Percentiles rank a stretch among this genome's conserved stretches.
phyloP scores from a whole-genome alignment of 2,329 filamentous ascomycete species.

The Stachybotrys chlorohalonatus region DNA sequence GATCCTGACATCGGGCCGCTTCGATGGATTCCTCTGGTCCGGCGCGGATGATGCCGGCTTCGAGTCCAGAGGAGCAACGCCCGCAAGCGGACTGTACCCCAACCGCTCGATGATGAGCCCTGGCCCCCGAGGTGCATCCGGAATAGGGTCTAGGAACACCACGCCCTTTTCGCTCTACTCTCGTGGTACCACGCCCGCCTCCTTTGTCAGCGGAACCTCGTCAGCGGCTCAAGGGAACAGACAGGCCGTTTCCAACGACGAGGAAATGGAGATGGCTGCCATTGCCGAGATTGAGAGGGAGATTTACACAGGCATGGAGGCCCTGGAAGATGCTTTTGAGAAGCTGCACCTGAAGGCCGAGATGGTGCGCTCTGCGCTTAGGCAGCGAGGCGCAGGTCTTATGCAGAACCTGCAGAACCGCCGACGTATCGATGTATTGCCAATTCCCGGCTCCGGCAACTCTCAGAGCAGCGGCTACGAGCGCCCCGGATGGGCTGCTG shows the following conservation, averaged over 20 bases:
- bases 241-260: constrained; percentile 73
- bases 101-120: constrained; percentile 27
- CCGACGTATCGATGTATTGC: constrained; percentile 46
- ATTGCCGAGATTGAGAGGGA: constrained; percentile 87
- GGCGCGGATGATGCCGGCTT: constrained; percentile 58
- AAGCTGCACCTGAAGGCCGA: constrained; percentile 81
- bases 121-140: constrained; percentile 28
- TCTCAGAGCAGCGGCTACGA: constrained; percentile 36
- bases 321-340: constrained; percentile 89
- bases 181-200: constrained; percentile 47
- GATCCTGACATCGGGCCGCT: constrained; percentile 84
- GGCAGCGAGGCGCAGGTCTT: constrained; percentile 74
- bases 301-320: constrained; percentile 91
- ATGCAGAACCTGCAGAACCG: constrained; percentile 54
- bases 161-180: constrained; percentile 44
- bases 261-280: constrained; percentile 85
- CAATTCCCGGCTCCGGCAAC: constrained; percentile 36
- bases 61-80: constrained; percentile 48
- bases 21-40: constrained; percentile 92
- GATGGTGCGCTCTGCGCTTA: constrained; percentile 65
- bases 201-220: constrained; percentile 50
- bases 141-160: constrained; percentile 33
- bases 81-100: constrained; percentile 37
- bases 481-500: constrained; percentile 25
- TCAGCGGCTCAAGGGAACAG: constrained; percentile 32